phyloP scores from a whole-genome alignment of 1,139 yeast species.

The Taphrina pruni region DNA sequence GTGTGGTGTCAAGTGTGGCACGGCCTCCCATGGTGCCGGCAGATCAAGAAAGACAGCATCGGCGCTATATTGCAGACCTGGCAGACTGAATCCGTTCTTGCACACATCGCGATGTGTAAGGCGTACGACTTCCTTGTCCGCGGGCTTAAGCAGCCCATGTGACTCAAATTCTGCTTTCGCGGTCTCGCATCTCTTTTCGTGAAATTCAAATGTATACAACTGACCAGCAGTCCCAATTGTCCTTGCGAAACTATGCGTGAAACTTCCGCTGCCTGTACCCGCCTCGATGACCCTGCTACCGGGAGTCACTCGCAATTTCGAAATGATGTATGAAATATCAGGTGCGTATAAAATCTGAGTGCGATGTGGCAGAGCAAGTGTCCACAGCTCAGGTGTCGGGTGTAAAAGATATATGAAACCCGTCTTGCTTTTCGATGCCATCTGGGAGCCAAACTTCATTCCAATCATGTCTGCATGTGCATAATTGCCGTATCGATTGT shows the following conservation, averaged over 20 bases:
- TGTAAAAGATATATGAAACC: conserved; percentile 88
- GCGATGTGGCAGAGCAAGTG: conserved; percentile 89
- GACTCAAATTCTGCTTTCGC: conserved; percentile 76
- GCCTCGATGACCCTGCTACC: conserved; percentile 90
- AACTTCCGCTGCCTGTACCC: conserved; percentile 97
- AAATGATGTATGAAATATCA: conserved; percentile 88
- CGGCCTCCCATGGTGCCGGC: conserved; percentile 97
- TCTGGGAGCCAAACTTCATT: conserved; percentile 79
- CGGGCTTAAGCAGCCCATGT: conserved; percentile 63
- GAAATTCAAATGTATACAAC: conserved; percentile 88
- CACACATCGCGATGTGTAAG: conserved; percentile 95
- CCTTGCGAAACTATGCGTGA: conserved; percentile 90
- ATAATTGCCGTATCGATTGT: conserved; percentile 88
- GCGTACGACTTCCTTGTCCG: conserved; percentile 51
- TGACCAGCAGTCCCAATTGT: conserved; percentile 59
- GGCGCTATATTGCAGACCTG: conserved; percentile 58
- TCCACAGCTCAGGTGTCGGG: conserved; percentile 97
- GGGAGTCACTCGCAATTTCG: conserved; percentile 72
- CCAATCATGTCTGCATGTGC: conserved; percentile 86
- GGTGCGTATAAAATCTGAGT: conserved; percentile 98
- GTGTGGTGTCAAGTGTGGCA: conserved; percentile 71
- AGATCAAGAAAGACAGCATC: conserved; percentile 84
- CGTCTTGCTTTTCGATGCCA: conserved; percentile 74
- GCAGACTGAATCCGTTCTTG: conserved; percentile 74
- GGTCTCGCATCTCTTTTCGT: conserved; percentile 77